Base-by-base conservation (phyloP, 768 basidiomycete species). In the Phallus indusiatus region DNA sequence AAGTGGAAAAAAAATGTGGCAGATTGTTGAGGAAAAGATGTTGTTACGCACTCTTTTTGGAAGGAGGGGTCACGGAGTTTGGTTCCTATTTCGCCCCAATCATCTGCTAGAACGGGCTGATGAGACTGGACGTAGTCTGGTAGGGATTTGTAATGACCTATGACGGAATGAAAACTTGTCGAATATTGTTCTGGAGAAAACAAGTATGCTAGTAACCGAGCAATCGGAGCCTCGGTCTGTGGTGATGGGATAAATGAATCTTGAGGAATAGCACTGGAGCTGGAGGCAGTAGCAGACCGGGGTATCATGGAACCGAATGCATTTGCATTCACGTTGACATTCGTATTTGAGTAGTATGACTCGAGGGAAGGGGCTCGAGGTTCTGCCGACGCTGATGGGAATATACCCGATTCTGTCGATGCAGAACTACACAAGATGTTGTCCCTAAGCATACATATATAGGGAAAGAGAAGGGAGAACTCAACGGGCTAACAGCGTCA, bases 31-130 rank as follows among this genome's bases (percentile, higher is more conserved):
- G 61, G 64, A 63, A 60, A 58, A 62, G 14, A 46, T 62, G 88
- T 14, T 51, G 33, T 36, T 28, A 28, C 91, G 72, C 75, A 95
- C 94, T 94, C 91, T 70, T 80, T 81, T 73, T 85, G 81, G 71
- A 86, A 88, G 12, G 74, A 72, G 64, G 91, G 87, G 62, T 84
- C 80, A 67, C 85, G 81, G 49, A 94, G 76, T 69, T 81, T 82
- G 63, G 73, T 72, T 14, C 90, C 91, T 48, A 85, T 71, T 57
- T 88, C 85, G 33, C 88, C 87, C 90, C 90, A 90, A 60, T 75
- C 72, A 56, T 81, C 77, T 67, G 88, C 88, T 11, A 42, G 47
- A 14, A 42, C 11, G 22, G 33, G 11, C 6, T 54, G 5, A 22
- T 53, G 54, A 33, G 51, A 47, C 51, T 33, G 80, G 72, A 46